A percentile compares a stretch with the other conserved stretches of the same genome.
Evolutionary conservation across 306 rosid species (phyloP).

Genomic region (Begonia fuchsioides): DNA sequence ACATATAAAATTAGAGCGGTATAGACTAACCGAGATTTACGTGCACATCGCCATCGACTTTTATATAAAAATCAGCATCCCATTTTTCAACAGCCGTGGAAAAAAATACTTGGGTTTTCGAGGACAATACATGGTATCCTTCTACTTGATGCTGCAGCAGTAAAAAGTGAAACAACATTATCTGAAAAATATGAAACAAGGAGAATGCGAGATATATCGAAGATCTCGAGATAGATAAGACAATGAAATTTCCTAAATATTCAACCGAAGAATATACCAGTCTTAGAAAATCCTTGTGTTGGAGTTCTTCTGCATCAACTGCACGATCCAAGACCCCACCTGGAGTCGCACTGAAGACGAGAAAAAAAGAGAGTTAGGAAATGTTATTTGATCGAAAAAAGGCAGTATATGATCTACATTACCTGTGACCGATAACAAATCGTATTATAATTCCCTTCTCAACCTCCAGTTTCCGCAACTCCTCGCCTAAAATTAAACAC

Average conservation of each 20-base stretch:
- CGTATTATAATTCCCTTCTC: constrained; percentile 50
- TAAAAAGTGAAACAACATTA: no score
- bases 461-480: constrained; percentile 26
- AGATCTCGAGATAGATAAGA: no score
- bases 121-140: constrained; percentile 46
- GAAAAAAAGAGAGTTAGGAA: neutral
- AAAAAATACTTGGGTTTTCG: constrained; percentile 41
- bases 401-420: neutral
- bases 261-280: constrained; percentile 20
- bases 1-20: no score
- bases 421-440: constrained; percentile 51
- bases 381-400: no score
- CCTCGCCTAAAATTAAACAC: constrained; percentile 19
- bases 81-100: constrained; percentile 39
- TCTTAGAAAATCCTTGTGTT: constrained; percentile 34
- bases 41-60: constrained; percentile 56
- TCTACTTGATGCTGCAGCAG: constrained; percentile 33
- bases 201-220: no score
- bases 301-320: constrained; percentile 36
- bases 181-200: no score
- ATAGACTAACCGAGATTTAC: constrained; percentile 34
- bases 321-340: constrained; percentile 50
- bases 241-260: no score
- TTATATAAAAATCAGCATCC: constrained; percentile 54
- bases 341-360: constrained; percentile 25